Evolutionary conservation across 805 yeast species (phyloP), one percentile per base, ranked within the genome.

Genomic region (Ogataea philodendri): DNA sequence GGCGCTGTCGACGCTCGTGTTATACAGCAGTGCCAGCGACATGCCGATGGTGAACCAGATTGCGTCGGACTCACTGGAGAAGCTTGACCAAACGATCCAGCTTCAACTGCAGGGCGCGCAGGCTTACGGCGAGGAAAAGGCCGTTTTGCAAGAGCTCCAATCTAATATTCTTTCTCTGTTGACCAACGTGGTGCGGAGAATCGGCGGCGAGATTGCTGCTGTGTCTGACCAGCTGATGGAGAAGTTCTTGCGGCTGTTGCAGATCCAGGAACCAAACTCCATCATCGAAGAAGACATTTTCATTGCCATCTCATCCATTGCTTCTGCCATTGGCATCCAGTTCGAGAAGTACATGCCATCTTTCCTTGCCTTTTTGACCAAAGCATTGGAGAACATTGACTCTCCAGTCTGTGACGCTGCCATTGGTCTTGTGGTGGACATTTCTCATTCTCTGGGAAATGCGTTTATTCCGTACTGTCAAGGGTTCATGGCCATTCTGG

Each of bases 341-440:
- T 93, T 93, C 57, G 70, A 70, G 49, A 77, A 76, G 51, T 93
- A 86, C 60, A 78, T 89, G 79, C 79, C 76, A 37, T 72, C 84
- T 5, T 87, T 93, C 59, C 68, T 86, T 42, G 97, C 97, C 37
- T 89, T 71, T 59, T 70, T 93, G 58, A 77, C 79, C 11, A 71
- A 72, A 43, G 96, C 96, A 0, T 69, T 93, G 43, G 74, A 77
- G 50, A 89, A 88, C 60, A 78, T 84, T 7, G 96, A 86, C 23
- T 78, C 87, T 4, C 84, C 89, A 23, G 79, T 85, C 8, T 83
- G 96, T 54, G 76, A 76, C 45, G 85, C 96, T 5, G 95, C 97
- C 3, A 88, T 93, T 39, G 97, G 98, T 4, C 73, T 93, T 32
- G 88, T 93, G 41, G 96, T 96, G 13, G 98, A 93, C 64, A 81